Evolutionary conservation across 192 early-diverging fungal species (phyloP), one percentile per base, ranked within the genome.

Genomic region (Jimgerdemannia lactiflua): DNA sequence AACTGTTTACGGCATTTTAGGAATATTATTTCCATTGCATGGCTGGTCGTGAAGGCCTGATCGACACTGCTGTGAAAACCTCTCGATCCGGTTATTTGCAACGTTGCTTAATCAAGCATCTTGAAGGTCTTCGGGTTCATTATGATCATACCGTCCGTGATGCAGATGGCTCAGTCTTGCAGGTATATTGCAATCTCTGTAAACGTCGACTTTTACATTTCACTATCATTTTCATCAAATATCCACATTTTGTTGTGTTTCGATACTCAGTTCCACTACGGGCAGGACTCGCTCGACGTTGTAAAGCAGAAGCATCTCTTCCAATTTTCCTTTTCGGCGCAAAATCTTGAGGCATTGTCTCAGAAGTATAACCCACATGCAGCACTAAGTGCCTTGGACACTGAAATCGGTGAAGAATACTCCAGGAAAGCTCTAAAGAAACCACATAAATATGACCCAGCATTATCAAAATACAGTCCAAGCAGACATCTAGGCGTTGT

Each of bases 41-140:
- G 98, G 97, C 97, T 73, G 98, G 98, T 78, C 94, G 98, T 84
- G 98, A 99, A 88, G 98, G 98, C 74, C 86, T 99, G n/a, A 99
- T 99, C 72, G 98, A 99, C 87, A 99, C 98, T 7, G 98, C 98
- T 73, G 98, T 99, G 82, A 99, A 99, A 87, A 99, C 98, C 1
- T 96, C 97, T 66, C 92, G 96, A 74, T 99, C 98, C 17, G 98
- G 98, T 43, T 99, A 99, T 80, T 84, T 99, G 74, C 98, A 99
- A 83, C 94, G 98, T 79, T 99, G 98, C 87, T 88, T 99, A 74
- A 97, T 99, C 80, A 99, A 99, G 89, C 96, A 97, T 75, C 82
- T 99, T 80, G 98, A 99, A 88, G 95, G 97, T 67, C 86, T 99
- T 65, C 85, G 84, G 65, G 97, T 99, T 0, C 92, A 96, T 78